Evolutionary conservation across 192 early-diverging fungal species (phyloP).

Genomic region (Nowakowskiella sp.): DNA sequence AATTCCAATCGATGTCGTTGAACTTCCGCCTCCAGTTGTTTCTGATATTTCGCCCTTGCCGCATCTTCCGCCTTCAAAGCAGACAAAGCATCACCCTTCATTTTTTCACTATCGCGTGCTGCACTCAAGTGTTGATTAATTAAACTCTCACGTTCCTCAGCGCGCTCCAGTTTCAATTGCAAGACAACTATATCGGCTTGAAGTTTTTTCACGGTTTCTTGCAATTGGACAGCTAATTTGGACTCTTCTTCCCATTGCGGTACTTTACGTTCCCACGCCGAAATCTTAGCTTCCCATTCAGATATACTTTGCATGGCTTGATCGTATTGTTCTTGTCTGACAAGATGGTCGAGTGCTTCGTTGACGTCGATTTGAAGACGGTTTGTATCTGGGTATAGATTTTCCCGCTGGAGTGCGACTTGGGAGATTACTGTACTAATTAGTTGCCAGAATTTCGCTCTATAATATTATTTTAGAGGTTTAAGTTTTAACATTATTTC

Average conservation of each 20-base stretch:
- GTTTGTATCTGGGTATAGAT: constrained; percentile 6
- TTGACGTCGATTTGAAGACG: constrained; percentile 11
- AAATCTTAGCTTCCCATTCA: constrained; percentile 3
- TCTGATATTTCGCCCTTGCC: too few species aligned
- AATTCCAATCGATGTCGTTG: too few species aligned
- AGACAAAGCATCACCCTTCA: too few species aligned
- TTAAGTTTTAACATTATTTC: background rate
- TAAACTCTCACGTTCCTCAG: too few species aligned
- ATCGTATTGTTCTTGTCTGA: background rate
- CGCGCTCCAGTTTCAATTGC: too few species aligned
- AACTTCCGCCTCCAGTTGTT: too few species aligned
- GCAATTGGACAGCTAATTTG: background rate
- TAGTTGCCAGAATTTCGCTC: constrained; percentile 20
- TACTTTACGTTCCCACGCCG: constrained; percentile 1
- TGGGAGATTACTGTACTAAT: background rate
- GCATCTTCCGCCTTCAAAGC: too few species aligned
- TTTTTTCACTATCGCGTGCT: too few species aligned
- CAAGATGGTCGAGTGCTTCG: background rate
- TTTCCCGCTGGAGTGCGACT: constrained; percentile 12
- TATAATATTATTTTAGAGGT: constrained; percentile 3
- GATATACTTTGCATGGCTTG: background rate
- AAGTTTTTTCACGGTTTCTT: constrained; percentile 4
- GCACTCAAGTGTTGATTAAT: too few species aligned
- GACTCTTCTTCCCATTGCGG: constrained; percentile 5
- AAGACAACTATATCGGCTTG: too few species aligned